These are phyloP conservation scores for Tricholoma furcatifolium DNA, from an alignment of 768 basidiomycete species.

Conservation along the genomic window DNA sequence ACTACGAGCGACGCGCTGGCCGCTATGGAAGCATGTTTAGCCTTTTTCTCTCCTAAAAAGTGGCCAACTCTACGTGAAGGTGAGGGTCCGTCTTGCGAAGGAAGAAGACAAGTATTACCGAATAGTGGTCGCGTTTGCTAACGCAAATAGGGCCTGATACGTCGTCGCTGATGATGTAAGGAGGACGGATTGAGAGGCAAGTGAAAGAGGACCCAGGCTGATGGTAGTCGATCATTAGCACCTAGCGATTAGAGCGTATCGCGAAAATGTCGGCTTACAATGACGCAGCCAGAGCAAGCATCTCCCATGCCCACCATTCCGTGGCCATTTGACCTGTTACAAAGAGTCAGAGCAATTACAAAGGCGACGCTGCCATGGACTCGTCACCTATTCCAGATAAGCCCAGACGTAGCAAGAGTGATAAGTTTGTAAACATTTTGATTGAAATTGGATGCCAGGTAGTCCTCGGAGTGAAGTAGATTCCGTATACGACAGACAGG, in stretches of 20 bases:
- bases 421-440: constrained; percentile 63
- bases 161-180: constrained; percentile 71
- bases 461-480: constrained; percentile 57
- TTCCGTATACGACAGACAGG: constrained; percentile 59
- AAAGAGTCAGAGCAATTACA: not conserved
- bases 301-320: constrained; percentile 98
- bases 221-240: not conserved
- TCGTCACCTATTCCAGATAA: constrained; percentile 69
- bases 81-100: not conserved
- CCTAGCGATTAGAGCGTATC: not conserved
- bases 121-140: constrained; percentile 81
- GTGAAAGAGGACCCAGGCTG: constrained; percentile 70
- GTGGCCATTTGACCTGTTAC: constrained; percentile 66
- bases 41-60: constrained; percentile 9
- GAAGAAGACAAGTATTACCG: constrained; percentile 45
- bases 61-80: constrained; percentile 8
- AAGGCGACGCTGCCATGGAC: not conserved
- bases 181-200: constrained; percentile 89
- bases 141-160: constrained; percentile 78
- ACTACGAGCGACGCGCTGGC: constrained; percentile 61
- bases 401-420: constrained; percentile 68
- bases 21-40: constrained; percentile 6
- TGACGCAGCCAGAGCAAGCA: constrained; percentile 57
- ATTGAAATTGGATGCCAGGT: constrained; percentile 80
- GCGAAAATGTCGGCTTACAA: constrained; percentile 29